Percentiles rank a stretch among this genome's conserved stretches.
These are phyloP conservation scores for Knufia petricola DNA, from an alignment of 2,329 filamentous ascomycete species.

Conservation along the genomic window DNA sequence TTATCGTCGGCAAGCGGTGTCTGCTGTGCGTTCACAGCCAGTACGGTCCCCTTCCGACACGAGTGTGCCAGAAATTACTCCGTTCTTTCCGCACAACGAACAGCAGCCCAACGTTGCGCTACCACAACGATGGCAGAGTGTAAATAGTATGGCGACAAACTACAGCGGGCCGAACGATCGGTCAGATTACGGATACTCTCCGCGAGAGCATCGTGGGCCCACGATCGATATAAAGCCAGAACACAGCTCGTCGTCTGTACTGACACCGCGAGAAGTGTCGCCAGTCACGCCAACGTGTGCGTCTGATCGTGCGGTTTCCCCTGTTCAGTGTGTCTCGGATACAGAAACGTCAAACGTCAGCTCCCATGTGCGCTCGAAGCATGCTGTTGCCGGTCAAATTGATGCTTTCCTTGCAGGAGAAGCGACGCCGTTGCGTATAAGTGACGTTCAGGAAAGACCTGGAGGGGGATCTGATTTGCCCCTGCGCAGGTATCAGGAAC, in stretches of 20 bases:
- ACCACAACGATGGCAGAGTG: slow-evolving; percentile 1
- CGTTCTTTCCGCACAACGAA: neutral
- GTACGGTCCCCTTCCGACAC: slow-evolving; percentile 5
- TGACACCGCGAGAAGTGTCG: slow-evolving; percentile 9
- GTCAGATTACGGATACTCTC: neutral
- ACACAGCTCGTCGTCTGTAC: slow-evolving; percentile 10
- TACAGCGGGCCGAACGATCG: neutral
- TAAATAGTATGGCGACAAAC: neutral
- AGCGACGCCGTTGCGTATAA: slow-evolving; percentile 10
- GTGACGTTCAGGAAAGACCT: neutral
- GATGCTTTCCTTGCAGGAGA: slow-evolving; percentile 21
- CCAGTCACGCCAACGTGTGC: slow-evolving; percentile 9
- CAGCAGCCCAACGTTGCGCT: neutral
- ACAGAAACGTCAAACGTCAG: neutral
- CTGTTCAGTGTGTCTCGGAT: neutral
- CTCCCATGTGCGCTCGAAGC: neutral
- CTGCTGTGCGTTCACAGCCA: slow-evolving; percentile 2
- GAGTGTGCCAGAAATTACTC: slow-evolving; percentile 10
- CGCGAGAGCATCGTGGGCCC: neutral
- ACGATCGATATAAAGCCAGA: slow-evolving; percentile 8
- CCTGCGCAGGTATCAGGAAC: neutral
- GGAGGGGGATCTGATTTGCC: slow-evolving; percentile 9
- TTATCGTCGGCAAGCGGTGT: neutral
- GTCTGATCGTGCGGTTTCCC: neutral
- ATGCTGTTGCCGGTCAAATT: neutral